Evolutionary conservation across 139 green algal genomes (phyloP), one percentile per base, ranked within the genome.

Genomic region (Raphidocelis subcapitata): DNA sequence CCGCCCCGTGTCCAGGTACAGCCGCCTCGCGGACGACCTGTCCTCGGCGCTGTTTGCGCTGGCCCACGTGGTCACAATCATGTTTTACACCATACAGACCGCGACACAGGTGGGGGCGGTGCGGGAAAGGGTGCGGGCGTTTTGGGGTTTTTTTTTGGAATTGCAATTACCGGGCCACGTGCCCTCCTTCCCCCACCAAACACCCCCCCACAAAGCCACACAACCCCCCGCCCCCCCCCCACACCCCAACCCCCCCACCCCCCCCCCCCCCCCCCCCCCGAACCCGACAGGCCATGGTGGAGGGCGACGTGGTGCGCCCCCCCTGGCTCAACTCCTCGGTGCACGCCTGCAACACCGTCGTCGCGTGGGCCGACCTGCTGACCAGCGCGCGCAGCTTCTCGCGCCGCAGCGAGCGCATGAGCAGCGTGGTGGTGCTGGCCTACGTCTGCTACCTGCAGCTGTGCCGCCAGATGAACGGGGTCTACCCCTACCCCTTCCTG

Each of bases 51-150:
- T 84, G 18, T 93, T 93, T 71, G 79, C 73, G 24, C 75, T 93
- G 24, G 88, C 88, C 44, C 90, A 90, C 69, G 85, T 84, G 5
- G 85, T 93, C 4, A 88, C 84, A 18, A 77, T 82, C 56, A 87
- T 93, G 73, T 93, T 87, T 74, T 90, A 91, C 49, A 75, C 78
- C 14, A 76, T 92, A 26, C 82, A 91, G 60, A 73, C 72, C 28
- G 68, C 82, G 41, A 92, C 85, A 3, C 73, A 81, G 36, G 57
- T 75, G 44, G 46, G n/a, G n/a, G n/a, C n/a, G n/a, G n/a, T n/a
- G n/a, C n/a, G n/a, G n/a, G n/a, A n/a, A n/a, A n/a, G n/a, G n/a
- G n/a, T n/a, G n/a, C n/a, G n/a, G n/a, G n/a, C n/a, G n/a, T n/a
- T n/a, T n/a, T n/a, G n/a, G n/a, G n/a, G n/a, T n/a, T n/a, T n/a